Evolutionary conservation across 2,329 filamentous ascomycete genomes (phyloP), one percentile per base, ranked within the genome.

Genomic region (Penicillium sp.): DNA sequence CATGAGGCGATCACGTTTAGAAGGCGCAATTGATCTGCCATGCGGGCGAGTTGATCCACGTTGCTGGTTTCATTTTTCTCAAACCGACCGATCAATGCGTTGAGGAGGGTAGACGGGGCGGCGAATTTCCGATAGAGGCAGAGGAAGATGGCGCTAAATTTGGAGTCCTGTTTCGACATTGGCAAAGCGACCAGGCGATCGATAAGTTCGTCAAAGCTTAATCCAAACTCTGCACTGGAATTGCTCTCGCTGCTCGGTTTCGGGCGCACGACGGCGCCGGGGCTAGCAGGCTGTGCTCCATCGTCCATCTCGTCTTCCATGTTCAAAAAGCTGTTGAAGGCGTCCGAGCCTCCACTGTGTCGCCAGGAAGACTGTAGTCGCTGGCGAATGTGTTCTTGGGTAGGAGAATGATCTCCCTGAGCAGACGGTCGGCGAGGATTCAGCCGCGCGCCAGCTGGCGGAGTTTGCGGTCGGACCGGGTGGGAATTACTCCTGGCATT

Each of bases 51-150:
- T 65, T 91, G 89, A 65, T 88, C 84, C 63, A 91, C 88, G 47
- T 88, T 86, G 70, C 88, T 87, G 26, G 91, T 83, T 67, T 96
- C 90, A 63, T 97, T 87, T 42, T 91, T 88, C 61, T 89, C 84
- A 44, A 96, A 83, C 8, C 79, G 78, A 58, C 68, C 68, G 35
- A 83, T 77, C 49, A 98, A 90, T 8, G 91, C 88, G 44, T 88
- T 85, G 56, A 98, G 87, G 4, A 99, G 84, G 66, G 90, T 86
- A 10, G 86, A 85, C 0, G 95, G 95, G 1, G 93, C 87, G 4
- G 92, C 91, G 74, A 99, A 98, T 76, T 95, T 96, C 65, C 95
- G 90, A 78, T 98, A 98, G 15, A 98, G 82, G 66, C 94, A 97
- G 33, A 98, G 83, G 72, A 98, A 98, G 19, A 96, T 89, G 49